Evolutionary conservation across 495 filamentous ascomycete genomes (phyloP).

Genomic region (Penicillium ucsense): DNA sequence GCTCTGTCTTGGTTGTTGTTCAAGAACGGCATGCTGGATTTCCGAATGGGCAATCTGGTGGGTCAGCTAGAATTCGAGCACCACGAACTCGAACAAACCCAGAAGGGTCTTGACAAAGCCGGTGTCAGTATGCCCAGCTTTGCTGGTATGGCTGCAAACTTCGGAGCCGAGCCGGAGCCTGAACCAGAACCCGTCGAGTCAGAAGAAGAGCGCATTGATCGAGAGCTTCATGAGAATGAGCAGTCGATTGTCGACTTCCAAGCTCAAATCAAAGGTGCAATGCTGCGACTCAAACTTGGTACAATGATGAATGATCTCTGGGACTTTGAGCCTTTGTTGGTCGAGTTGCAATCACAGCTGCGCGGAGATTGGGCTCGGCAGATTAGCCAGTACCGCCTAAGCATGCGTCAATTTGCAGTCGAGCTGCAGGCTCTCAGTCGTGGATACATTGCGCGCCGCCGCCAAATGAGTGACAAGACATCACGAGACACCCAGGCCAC

Average conservation of each 20-base stretch:
- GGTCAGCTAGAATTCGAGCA: conserved; percentile 96
- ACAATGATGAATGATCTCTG: conserved; percentile 82
- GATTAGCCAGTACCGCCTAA: conserved; percentile 64
- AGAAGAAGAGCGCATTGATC: conserved; percentile 80
- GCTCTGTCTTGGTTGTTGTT: conserved; percentile 92
- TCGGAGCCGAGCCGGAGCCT: conserved; percentile 70
- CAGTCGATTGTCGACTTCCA: conserved; percentile 67
- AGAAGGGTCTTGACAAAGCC: conserved; percentile 91
- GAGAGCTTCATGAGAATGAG: conserved; percentile 73
- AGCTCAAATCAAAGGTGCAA: conserved; percentile 72
- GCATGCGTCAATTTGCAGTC: conserved; percentile 68
- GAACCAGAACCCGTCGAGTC: conserved; percentile 67
- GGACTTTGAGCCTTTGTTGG: conserved; percentile 69
- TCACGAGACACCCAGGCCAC: conserved; percentile 61
- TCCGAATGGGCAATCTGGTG: conserved; percentile 96
- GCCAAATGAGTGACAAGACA: conserved; percentile 48
- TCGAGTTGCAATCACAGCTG: conserved; percentile 75
- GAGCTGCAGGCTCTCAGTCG: conserved; percentile 69
- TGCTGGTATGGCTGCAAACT: conserved; percentile 89
- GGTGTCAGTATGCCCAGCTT: conserved; percentile 97
- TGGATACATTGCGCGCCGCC: conserved; percentile 66
- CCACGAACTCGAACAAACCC: conserved; percentile 91
- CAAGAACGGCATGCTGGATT: conserved; percentile 86
- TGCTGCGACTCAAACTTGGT: conserved; percentile 68
- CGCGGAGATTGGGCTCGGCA: conserved; percentile 73